These are phyloP conservation scores for Tulasnella sp. DNA, from an alignment of 768 basidiomycete genomes.

Conservation along the genomic window DNA sequence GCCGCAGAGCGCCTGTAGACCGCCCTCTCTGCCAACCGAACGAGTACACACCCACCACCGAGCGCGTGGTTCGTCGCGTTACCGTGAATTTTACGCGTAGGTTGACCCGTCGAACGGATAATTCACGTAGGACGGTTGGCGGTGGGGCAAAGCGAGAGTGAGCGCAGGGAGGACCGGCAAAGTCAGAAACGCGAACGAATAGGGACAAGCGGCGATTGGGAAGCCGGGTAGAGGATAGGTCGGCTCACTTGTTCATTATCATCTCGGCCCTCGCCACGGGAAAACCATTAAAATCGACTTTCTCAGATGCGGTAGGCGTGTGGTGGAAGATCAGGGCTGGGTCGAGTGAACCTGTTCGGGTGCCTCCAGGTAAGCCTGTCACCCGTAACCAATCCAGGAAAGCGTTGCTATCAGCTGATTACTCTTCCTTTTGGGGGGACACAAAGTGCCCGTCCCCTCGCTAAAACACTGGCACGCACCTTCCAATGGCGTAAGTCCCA, in stretches of 20 bases:
- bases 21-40: constrained; percentile 56
- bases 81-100: not conserved
- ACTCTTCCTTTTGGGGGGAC: not conserved
- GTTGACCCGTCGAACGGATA: not conserved
- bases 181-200: constrained; percentile 8
- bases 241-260: constrained; percentile 48
- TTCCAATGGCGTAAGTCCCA: constrained; percentile 90
- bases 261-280: constrained; percentile 49
- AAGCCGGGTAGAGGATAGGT: not conserved
- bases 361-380: constrained; percentile 76
- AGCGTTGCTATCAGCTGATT: not conserved
- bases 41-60: not conserved
- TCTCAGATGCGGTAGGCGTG: constrained; percentile 63
- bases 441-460: not conserved
- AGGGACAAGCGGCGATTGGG: not conserved
- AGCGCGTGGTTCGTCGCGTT: constrained; percentile 14
- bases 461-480: constrained; percentile 41
- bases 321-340: constrained; percentile 89
- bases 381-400: constrained; percentile 28
- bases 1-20: constrained; percentile 77
- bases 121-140: not conserved
- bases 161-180: not conserved
- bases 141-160: not conserved
- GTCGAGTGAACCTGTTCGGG: constrained; percentile 81
- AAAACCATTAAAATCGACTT: constrained; percentile 62